A percentile compares a stretch with the other conserved stretches of the same genome.
These are phyloP conservation scores for Colletotrichum orchidophilum DNA, from an alignment of 2,329 filamentous ascomycete genomes.

Conservation along the genomic window DNA sequence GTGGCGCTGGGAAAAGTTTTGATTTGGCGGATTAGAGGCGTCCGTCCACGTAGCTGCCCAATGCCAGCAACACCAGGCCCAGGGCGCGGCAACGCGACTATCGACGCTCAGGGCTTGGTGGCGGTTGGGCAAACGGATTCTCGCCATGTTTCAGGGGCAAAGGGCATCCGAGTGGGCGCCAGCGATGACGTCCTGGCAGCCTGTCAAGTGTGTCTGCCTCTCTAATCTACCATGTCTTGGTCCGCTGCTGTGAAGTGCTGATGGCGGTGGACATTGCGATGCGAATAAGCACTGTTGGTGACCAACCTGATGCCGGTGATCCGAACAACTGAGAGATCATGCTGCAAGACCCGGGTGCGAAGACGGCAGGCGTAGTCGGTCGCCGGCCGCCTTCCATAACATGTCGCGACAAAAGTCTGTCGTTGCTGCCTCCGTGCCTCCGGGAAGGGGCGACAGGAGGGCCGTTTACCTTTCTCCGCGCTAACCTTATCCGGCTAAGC, in stretches of 20 bases:
- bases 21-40: neutral
- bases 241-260: neutral
- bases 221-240: constrained; percentile 1
- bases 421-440: neutral
- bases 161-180: neutral
- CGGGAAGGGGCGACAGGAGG: constrained; percentile 1
- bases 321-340: neutral
- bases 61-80: neutral
- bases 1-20: constrained; percentile 21
- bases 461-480: neutral
- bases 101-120: constrained; percentile 4
- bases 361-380: neutral
- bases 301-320: neutral
- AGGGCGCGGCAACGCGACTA: constrained; percentile 10
- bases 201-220: constrained; percentile 2
- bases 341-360: neutral
- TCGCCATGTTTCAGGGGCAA: constrained; percentile 16
- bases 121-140: neutral
- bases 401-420: neutral
- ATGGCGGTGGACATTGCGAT: constrained; percentile 3
- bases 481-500: constrained; percentile 30
- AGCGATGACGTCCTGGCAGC: constrained; percentile 5
- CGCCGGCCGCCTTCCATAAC: neutral
- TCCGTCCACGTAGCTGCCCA: constrained; percentile 1
- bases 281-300: neutral